Evolutionary conservation across 1,284 basidiomycete species (phyloP).

Genomic region (Athelia sp.): DNA sequence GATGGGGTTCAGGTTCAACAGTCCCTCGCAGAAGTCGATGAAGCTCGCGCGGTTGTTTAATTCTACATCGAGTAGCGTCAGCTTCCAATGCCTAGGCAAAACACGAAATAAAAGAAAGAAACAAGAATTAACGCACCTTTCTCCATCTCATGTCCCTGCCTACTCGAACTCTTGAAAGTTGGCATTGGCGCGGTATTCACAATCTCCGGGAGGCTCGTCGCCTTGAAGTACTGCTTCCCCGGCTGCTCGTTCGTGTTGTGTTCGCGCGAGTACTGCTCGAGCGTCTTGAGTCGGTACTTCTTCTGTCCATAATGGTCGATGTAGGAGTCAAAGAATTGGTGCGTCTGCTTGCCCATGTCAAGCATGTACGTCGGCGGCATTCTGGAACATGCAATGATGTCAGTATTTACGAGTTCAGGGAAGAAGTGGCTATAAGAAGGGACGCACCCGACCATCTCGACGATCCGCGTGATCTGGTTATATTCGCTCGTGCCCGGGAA

Average conservation of each 20-base stretch:
- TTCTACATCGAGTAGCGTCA: conserved; percentile 50
- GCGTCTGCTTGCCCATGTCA: conserved; percentile 93
- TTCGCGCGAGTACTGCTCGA: conserved; percentile 95
- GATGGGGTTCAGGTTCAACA: conserved; percentile 92
- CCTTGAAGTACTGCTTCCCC: conserved; percentile 98
- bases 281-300: conserved; percentile 83
- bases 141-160: conserved; percentile 85
- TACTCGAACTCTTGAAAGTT: conserved; percentile 63
- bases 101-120: neutral
- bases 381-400: conserved; percentile 34
- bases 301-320: conserved; percentile 81
- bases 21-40: conserved; percentile 95
- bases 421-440: conserved; percentile 6
- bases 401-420: neutral
- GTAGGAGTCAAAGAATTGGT: conserved; percentile 88
- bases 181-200: conserved; percentile 94
- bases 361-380: conserved; percentile 91
- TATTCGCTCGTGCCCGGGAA: conserved; percentile 99
- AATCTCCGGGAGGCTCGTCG: conserved; percentile 90
- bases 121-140: conserved; percentile 83
- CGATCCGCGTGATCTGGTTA: conserved; percentile 94
- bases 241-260: conserved; percentile 95
- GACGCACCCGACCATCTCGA: conserved; percentile 95
- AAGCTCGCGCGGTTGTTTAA: conserved; percentile 92
- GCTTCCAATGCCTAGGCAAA: conserved; percentile 5